Evolutionary conservation across 768 basidiomycete genomes (phyloP), one percentile per base, ranked within the genome.

Genomic region (Termitomyces sp.): DNA sequence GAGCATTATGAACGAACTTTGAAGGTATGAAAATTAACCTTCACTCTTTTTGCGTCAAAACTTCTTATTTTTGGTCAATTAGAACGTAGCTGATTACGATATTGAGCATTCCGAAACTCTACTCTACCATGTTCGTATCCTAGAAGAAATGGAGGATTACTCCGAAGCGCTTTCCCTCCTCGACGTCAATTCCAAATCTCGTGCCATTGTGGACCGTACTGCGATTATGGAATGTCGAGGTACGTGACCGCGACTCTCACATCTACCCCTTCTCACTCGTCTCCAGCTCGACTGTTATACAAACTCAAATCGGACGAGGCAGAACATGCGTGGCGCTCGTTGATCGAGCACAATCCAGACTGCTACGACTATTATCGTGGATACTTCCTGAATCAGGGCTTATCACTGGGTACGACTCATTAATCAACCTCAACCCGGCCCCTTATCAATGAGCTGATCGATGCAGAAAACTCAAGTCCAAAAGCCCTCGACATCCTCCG

Each of bases 261-360:
- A 14, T 37, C n/a, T 19, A 21, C 12, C 38, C 56, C 54, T 57
- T 41, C 55, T 57, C 26, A 60, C 37, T 24, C 38, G 45, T 43
- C 55, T 58, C 35, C 60, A 93, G 95, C 95, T 2, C 87, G 88
- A 37, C 67, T 97, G 2, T 75, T 93, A n/a, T 78, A 83, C 34
- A 86, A 85, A 63, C 71, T 87, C 11, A 76, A 77, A 2, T 74
- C 76, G 14, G 77, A 83, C 5, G 85, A 90, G 46, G 91, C 97
- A 0, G 84, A 89, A 60, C 79, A 86, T 57, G 85, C 88, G 0
- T 98, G 93, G 88, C 77, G 81, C 34, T 75, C 79, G 0, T 73
- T 99, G 26, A 80, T 99, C 41, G 86, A 92, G 51, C 84, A 86
- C 65, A 98, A 97, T 67, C 76, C 91, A 2, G 95, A 98, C 56